These are phyloP conservation scores for Emergomyces pasteurianus DNA, from an alignment of 2,329 filamentous ascomycete genomes.

Conservation along the genomic window DNA sequence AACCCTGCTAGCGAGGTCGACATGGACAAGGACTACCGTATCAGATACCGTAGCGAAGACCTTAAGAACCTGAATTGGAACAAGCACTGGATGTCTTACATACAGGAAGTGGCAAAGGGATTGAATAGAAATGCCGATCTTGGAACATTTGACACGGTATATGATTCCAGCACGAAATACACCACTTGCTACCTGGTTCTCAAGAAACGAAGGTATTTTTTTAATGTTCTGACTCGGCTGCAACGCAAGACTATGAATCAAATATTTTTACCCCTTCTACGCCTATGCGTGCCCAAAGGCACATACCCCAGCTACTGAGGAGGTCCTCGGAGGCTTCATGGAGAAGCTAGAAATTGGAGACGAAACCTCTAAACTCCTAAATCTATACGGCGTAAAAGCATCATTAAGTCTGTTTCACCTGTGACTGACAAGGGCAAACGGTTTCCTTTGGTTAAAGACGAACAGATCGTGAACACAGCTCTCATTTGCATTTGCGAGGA, in stretches of 20 bases:
- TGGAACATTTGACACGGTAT: constrained; percentile 2
- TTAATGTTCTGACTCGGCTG: neutral
- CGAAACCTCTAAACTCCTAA: no score
- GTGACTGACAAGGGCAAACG: neutral
- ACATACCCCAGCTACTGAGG: no score
- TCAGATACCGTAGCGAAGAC: neutral
- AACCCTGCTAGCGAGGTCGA: neutral
- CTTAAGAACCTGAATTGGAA: neutral
- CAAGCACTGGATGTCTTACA: neutral
- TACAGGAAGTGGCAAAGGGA: neutral
- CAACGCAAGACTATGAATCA: no score
- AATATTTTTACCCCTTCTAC: no score
- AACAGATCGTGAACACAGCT: constrained; percentile 8
- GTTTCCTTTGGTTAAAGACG: constrained; percentile 5
- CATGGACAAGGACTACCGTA: neutral
- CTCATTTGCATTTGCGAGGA: constrained; percentile 5
- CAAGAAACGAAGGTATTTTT: constrained; percentile 1
- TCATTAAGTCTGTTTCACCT: neutral
- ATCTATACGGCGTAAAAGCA: neutral
- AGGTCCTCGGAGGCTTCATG: no score
- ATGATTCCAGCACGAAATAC: constrained; percentile 1
- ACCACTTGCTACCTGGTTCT: neutral
- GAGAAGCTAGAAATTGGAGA: no score
- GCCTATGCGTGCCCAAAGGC: no score
- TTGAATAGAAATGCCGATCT: neutral